phyloP scores from a whole-genome alignment of 2,329 filamentous ascomycete species.

The Talaromyces atroroseus region DNA sequence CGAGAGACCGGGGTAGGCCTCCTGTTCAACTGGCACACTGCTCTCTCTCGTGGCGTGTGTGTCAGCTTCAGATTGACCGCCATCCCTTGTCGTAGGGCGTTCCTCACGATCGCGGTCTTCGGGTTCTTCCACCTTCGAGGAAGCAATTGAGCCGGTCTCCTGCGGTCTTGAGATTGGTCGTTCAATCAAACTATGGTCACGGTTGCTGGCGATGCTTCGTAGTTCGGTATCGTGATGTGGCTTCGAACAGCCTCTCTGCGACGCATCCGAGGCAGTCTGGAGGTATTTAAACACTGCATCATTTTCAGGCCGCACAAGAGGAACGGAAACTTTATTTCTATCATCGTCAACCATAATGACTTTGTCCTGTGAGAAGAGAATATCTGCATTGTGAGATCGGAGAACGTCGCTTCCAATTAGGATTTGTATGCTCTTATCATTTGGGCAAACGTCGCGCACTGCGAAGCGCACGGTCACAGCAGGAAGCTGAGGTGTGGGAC shows the following conservation, averaged over 20 bases:
- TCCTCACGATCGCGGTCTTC: conserved; percentile 20
- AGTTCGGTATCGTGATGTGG: conserved; percentile 19
- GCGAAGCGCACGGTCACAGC: conserved; percentile 75
- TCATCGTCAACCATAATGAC: conserved; percentile 84
- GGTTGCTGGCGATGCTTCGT: neutral
- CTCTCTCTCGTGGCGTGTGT: conserved; percentile 15
- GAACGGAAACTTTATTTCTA: conserved; percentile 78
- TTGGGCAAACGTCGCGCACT: conserved; percentile 52
- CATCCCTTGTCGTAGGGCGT: conserved; percentile 12
- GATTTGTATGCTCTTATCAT: conserved; percentile 64
- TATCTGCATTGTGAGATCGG: conserved; percentile 78
- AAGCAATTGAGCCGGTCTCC: conserved; percentile 19
- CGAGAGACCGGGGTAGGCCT: conserved; percentile 14
- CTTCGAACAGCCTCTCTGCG: conserved; percentile 11
- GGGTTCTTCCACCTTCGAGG: conserved; percentile 7
- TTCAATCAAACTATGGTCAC: neutral
- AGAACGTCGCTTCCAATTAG: conserved; percentile 87
- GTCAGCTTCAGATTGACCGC: conserved; percentile 13
- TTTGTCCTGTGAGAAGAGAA: conserved; percentile 86
- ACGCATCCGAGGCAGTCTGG: conserved; percentile 48
- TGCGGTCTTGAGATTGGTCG: conserved; percentile 29
- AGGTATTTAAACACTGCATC: conserved; percentile 74
- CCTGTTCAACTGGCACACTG: conserved; percentile 15
- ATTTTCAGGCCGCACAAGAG: conserved; percentile 87
- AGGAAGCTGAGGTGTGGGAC: conserved; percentile 72